phyloP scores from a whole-genome alignment of 768 basidiomycete species.

The Agrocybe pediades region DNA sequence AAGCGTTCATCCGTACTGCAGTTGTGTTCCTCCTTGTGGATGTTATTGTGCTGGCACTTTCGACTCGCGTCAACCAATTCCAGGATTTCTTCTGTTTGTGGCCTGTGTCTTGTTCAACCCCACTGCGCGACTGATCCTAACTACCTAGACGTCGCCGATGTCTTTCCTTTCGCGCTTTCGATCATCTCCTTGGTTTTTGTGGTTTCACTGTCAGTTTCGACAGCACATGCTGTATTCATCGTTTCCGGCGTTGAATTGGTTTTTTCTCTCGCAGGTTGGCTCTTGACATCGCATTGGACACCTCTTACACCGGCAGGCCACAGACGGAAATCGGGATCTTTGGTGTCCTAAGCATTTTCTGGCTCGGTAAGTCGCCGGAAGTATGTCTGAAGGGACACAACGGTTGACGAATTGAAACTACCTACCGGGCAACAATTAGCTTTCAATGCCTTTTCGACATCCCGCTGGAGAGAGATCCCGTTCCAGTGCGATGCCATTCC shows the following conservation, averaged over 20 bases:
- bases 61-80: constrained; percentile 55
- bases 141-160: constrained; percentile 43
- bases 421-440: constrained; percentile 26
- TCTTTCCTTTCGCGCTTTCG: constrained; percentile 62
- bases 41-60: constrained; percentile 52
- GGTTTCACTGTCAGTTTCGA: constrained; percentile 38
- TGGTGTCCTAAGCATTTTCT: constrained; percentile 48
- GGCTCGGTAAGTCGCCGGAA: constrained; percentile 46
- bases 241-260: background rate
- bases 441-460: constrained; percentile 62
- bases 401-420: background rate
- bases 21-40: constrained; percentile 47
- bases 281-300: constrained; percentile 41
- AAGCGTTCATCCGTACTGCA: constrained; percentile 16
- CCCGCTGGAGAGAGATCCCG: constrained; percentile 53
- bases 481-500: constrained; percentile 52
- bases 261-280: constrained; percentile 33
- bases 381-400: background rate
- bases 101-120: background rate
- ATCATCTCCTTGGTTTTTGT: constrained; percentile 50
- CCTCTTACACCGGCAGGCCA: constrained; percentile 46
- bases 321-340: constrained; percentile 50
- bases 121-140: background rate
- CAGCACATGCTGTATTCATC: background rate
- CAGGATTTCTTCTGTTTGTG: constrained; percentile 63